Evolutionary conservation across 441 rosid species (phyloP), one percentile per base, ranked within the genome.

Genomic region (Melastoma candidum): DNA sequence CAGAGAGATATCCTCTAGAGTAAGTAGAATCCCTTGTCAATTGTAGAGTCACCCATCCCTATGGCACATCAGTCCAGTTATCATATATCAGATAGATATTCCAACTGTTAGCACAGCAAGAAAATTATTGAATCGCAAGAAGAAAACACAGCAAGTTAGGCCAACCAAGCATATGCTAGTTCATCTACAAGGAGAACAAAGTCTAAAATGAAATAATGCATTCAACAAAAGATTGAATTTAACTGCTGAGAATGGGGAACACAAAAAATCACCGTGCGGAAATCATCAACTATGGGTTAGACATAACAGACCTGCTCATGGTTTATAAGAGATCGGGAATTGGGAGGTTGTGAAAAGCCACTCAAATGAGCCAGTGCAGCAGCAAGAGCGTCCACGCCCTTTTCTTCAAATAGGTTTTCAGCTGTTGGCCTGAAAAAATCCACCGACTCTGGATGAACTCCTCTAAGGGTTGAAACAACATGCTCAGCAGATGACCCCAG

Each of bases 291-390:
- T 29, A 29, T 7, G 7, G 7, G 8, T 36, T 6, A 36, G 41
- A 3, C 41, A 36, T 36, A 9, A 49, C 48, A 64, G 57, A 88
- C 98, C 92, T 92, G 82, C 61, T 92, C 97, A 49, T 85, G 98
- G 71, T 45, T 92, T 68, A 92, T 82, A 63, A 92, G 95, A 58
- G 98, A 92, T 49, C 96, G 83, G 5, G 94, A 80, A 11, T 96
- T 80, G 44, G 97, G 97, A 29, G 98, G 98, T 62, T 48, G 78
- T 24, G 98, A 77, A 67, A 88, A 92, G 61, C 98, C 98, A 66
- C 97, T 88, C 59, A 92, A 63, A 41, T 92, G 94, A 51, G 98
- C 98, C 17, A 92, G 76, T 44, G 97, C 97, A 66, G 97, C 89
- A 68, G 98, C 95, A 65, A 92, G 84, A 58, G 98, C 96, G 69